These are phyloP conservation scores for Coemansia sp. DNA, from an alignment of 192 early-diverging fungal genomes.

Conservation along the genomic window DNA sequence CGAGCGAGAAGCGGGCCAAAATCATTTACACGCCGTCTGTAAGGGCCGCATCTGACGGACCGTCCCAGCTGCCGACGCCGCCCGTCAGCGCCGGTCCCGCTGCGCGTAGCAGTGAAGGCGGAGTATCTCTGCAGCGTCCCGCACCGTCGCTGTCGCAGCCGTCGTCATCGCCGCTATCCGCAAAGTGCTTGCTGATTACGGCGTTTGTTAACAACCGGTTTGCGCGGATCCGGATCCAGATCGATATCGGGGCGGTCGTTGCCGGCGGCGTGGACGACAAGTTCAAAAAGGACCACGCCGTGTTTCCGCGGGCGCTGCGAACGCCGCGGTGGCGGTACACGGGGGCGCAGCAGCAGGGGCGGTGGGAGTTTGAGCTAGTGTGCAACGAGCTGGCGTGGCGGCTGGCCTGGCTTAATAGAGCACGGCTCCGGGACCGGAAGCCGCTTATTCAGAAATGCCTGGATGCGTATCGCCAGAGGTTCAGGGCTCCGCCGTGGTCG, in stretches of 20 bases:
- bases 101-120: not conserved
- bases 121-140: not conserved
- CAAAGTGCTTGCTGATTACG: conserved; percentile 19
- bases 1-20: conserved; percentile 4
- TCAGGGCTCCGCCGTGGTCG: conserved; percentile 35
- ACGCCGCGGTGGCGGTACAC: conserved; percentile 28
- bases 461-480: conserved; percentile 39
- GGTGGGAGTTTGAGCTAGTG: conserved; percentile 76
- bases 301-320: conserved; percentile 41
- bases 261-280: conserved; percentile 2
- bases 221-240: conserved; percentile 27
- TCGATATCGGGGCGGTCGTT: conserved; percentile 24
- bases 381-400: conserved; percentile 85
- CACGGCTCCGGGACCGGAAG: conserved; percentile 24
- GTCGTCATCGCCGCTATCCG: conserved; percentile 12
- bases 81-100: not conserved
- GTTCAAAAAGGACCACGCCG: conserved; percentile 35
- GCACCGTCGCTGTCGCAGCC: not conserved
- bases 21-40: not conserved
- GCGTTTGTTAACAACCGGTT: conserved; percentile 29
- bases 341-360: conserved; percentile 15
- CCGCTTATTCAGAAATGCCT: conserved; percentile 45
- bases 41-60: no score
- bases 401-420: conserved; percentile 67
- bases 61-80: not conserved